Evolutionary conservation across 208 protist genomes (phyloP), one percentile per base, ranked within the genome.

Genomic region (Porcisia deanei): DNA sequence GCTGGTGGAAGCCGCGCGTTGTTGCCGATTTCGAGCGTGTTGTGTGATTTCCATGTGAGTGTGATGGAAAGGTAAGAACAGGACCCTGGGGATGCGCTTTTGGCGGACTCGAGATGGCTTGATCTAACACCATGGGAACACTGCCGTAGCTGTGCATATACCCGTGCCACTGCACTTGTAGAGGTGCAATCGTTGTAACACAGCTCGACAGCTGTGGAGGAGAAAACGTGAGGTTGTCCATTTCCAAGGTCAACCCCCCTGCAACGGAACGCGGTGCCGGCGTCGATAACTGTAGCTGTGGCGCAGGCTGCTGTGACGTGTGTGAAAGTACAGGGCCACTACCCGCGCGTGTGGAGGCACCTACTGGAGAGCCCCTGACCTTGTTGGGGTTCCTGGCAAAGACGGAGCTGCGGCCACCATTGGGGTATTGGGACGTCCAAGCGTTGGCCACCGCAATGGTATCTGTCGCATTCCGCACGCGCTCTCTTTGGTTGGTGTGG

Each of bases 221-320:
- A 6, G 25, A 58, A 4, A 77, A 20, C 20, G 69, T 61, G 37
- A 73, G 69, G 10, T 60, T 75, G 43, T 76, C 77, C 57, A 76
- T 69, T 47, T 76, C 61, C 47, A 81, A 63, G 47, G 66, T 81
- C 37, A 81, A 60, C 12, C 74, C 77, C 18, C 77, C 71, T 30
- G n/a, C 20, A 45, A 25, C 53, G 34, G 68, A 37, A 4, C 30
- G 53, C 34, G 20, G 45, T 39, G 64, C 54, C 54, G 39, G 37
- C 63, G 63, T 71, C 3, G 61, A 25, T 22, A 52, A 37, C 3
- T 16, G 64, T 30, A 25, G n/a, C 71, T 63, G 54, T 34, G 71
- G 18, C 20, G 25, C 47, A 20, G 47, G 45, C 14, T 53, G 68
- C 59, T 70, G 76, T 47, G 53, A 37, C 37, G 53, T 54, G 64